phyloP scores from a whole-genome alignment of 768 basidiomycete genomes.

The Kondoa malvinella region DNA sequence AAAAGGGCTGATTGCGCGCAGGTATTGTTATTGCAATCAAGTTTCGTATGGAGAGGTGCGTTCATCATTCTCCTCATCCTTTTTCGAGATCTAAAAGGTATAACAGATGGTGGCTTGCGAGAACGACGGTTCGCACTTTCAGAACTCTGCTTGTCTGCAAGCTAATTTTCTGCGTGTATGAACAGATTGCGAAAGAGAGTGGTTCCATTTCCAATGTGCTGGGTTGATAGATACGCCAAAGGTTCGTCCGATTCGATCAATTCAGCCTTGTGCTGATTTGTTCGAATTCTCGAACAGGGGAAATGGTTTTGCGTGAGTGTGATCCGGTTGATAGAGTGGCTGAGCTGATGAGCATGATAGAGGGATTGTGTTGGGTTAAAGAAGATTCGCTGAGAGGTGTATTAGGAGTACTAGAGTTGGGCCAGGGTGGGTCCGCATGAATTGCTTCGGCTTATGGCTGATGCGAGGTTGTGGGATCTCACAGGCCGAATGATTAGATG shows the following conservation, averaged over 20 bases:
- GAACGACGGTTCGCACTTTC: not conserved
- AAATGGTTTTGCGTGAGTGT: constrained; percentile 1
- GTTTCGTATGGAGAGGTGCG: not conserved
- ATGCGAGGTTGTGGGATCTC: no score
- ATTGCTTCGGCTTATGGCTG: no score
- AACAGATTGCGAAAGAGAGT: not conserved
- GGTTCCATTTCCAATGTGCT: constrained; percentile 3
- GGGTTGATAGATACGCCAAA: not conserved
- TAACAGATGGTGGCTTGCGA: constrained; percentile 3
- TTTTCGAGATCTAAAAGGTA: not conserved
- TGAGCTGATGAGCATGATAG: no score
- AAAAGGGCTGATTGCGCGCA: not conserved
- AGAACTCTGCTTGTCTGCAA: not conserved
- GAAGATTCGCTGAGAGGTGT: not conserved
- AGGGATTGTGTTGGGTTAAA: not conserved
- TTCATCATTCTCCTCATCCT: not conserved
- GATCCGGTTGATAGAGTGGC: no score
- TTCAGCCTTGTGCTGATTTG: not conserved
- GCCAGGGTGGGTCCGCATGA: no score
- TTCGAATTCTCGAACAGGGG: not conserved
- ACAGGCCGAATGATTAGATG: no score
- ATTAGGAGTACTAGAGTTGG: no score
- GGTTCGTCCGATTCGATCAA: not conserved
- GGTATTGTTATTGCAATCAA: not conserved
- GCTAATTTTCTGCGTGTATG: not conserved